Base-by-base conservation (phyloP, 2,329 filamentous ascomycete genomes). In the Dendryphion nanum region DNA sequence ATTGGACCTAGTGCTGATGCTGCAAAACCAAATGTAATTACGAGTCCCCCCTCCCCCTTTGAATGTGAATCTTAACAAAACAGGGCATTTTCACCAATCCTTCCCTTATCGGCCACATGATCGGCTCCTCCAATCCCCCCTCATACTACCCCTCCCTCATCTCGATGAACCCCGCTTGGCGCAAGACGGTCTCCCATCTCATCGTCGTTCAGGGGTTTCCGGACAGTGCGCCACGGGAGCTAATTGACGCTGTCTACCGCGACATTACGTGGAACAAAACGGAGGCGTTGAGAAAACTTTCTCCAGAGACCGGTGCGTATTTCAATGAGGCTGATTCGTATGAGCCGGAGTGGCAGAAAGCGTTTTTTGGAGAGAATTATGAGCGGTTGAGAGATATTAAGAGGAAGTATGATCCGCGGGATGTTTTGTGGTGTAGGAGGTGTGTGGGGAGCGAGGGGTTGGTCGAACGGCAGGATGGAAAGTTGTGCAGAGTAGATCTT, bases 401-500 rank as follows among this genome's bases (percentile, higher is more conserved):
- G 41, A 15, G 40, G 31, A 48, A 43, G 31, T 37, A 48, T 19
- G 59, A 62, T 43, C 46, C 56, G 4, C 6, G 18, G 7, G 44
- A 42, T 24, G 30, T 57, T 13, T 20, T 61, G 12, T 60, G 54
- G 48, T 57, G 57, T 37, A 17, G 40, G 3, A 28, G 35, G 7
- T 59, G 55, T 38, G 58, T 61, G 2, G 56, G 57, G 0, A 59
- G 58, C 34, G 57, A 62, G 41, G 44, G 14, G 5, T 48, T 49
- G 33, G 40, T 41, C 2, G 52, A 54, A 41, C 23, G 35, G 15
- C 14, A 6, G 2, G 46, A 51, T 42, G 51, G 50, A n/a, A 43
- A 42, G 21, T 21, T 61, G 7, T 61, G 56, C 35, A 30, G 29
- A 26, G n/a, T n/a, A n/a, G n/a, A n/a, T n/a, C n/a, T n/a, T n/a